Evolutionary conservation across 1,284 basidiomycete genomes (phyloP), one percentile per base, ranked within the genome.

Genomic region (Apiotrichum laibachii): DNA sequence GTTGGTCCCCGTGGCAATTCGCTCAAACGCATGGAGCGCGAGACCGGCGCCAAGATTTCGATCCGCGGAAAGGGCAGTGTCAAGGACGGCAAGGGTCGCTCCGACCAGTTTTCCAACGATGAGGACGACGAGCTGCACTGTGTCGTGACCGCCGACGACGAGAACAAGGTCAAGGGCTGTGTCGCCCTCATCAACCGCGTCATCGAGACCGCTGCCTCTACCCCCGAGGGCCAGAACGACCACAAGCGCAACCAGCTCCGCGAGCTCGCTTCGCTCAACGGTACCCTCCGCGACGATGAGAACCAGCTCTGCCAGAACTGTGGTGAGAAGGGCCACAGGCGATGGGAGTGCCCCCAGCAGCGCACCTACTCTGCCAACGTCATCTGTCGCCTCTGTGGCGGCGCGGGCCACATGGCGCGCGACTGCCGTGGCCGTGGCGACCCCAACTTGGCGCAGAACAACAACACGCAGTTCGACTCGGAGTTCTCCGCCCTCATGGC

Each of bases 41-140:
- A 99, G 71, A 92, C 89, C 71, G 96, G 96, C 31, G 96, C 96
- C 19, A 99, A 99, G 80, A 99, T 99, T 72, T 92, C 89, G 67
- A 99, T 99, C 68, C 86, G 96, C 64, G 96, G 96, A 56, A 98
- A 97, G 80, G 96, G 96, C 50, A 93, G 90, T 76, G 93, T 99
- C 50, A 99, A 99, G 80, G 93, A 98, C 78, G 96, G 96, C 61
- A 99, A 99, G 79, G 90, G 91, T 51, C 85, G 92, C 63, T 89
- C 90, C 47, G 94, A 94, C 74, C 88, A 90, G 73, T 93, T 85
- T 75, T 89, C 91, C 35, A 91, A 93, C 72, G 96, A 98, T 76
- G 92, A 94, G 72, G 94, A 99, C 78, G 96, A 99, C 80, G 96
- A 99, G 80, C 85, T 99, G 71, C 96, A 99, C 79, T 99, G 96